Conservation (phyloP, 768 basidiomycete genomes). For the Kwoniella bestiolae region DNA sequence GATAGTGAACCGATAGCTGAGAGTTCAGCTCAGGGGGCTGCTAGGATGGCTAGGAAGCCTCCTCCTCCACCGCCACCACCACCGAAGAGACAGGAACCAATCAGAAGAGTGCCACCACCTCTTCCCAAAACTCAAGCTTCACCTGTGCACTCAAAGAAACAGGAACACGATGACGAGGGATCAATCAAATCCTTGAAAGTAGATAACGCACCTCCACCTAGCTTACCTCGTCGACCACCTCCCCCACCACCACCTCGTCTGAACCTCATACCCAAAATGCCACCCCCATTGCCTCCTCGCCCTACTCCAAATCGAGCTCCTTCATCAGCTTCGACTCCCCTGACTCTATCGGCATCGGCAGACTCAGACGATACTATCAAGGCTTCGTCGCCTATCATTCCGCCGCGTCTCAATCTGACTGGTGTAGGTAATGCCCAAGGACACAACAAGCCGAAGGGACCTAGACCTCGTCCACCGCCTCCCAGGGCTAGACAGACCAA, state of each 20-base stretch:
- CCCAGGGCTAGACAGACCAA: conserved; percentile 25
- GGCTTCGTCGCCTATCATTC: neutral
- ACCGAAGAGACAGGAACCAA: neutral
- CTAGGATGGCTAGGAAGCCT: conserved; percentile 12
- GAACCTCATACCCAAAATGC: conserved; percentile 4
- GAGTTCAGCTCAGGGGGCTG: conserved; percentile 16
- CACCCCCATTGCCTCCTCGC: conserved; percentile 34
- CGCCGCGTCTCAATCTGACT: neutral
- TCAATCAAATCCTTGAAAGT: no score
- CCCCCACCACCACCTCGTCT: conserved; percentile 12
- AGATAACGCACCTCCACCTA: neutral
- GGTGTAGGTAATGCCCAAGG: neutral
- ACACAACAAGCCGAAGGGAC: conserved; percentile 33
- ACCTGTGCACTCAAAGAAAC: neutral
- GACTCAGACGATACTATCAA: neutral
- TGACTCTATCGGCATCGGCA: neutral
- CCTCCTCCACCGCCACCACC: conserved; percentile 21
- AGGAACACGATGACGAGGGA: no score
- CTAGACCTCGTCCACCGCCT: conserved; percentile 41
- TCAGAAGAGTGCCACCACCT: conserved; percentile 39
- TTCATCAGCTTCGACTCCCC: neutral
- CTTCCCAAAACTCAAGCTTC: conserved; percentile 1
- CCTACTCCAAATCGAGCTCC: conserved; percentile 3
- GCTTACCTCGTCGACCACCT: neutral
- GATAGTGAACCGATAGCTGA: conserved; percentile 1